Base-by-base conservation (phyloP, 2,329 filamentous ascomycete species). In the Zymoseptoria crescenta region DNA sequence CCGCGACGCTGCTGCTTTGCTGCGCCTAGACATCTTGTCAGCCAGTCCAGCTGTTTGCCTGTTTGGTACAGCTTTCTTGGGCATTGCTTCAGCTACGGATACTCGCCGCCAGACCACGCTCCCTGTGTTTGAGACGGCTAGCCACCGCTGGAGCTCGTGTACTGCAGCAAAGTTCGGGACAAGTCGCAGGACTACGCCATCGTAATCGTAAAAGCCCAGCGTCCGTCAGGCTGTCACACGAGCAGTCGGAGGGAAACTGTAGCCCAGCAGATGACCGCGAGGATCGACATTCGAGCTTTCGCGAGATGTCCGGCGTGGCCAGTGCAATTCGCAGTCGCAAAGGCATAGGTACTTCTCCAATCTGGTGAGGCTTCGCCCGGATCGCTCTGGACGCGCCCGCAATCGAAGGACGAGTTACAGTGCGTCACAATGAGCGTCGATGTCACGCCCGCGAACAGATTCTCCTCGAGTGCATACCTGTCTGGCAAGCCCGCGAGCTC, bases 291-390 rank as follows among this genome's bases (percentile, higher is more conserved):
- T 56, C 45, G 50, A 59, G 30, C 59, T 49, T 54, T 56, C 61
- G 59, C 59, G 60, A 62, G 54, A 72, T 72, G 70, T 69, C 67
- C 67, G 67, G 66, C 66, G 67, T 61, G 63, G 62, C 62, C 48
- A 61, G 65, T 59, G 63, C 64, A 62, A 65, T 69, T 56, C 65
- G 63, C 61, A 64, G 67, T 69, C 70, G 68, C 64, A 72, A 67
- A 68, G 71, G 72, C 62, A 71, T 73, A 64, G 72, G 69, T 63
- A 72, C 68, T 56, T 64, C 63, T 63, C 67, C 65, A 54, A 58
- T 62, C 58, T 65, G 64, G 68, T 72, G 68, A 73, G 58, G 61
- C 60, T 51, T 60, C 60, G 56, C 54, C 60, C 60, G 35, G 16
- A 45, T 45, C 13, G 10, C 35, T 45, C 16, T 45, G 16, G 13